Conservation (phyloP, 1,284 basidiomycete genomes). For the Microbotryum silenes-acaulis region DNA sequence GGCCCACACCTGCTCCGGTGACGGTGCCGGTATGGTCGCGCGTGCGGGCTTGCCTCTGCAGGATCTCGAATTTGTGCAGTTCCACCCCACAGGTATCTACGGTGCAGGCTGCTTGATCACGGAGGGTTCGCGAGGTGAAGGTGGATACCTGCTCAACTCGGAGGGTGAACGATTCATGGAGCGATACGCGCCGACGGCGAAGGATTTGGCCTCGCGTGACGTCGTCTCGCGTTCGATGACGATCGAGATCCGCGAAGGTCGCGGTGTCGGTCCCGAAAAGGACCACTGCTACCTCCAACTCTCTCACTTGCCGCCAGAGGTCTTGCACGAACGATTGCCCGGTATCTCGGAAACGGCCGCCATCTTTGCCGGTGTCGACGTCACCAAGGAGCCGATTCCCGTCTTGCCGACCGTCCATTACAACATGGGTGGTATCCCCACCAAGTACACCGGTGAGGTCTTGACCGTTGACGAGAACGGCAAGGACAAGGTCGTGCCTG, state of each 20-base stretch:
- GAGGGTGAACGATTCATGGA: constrained; percentile 99
- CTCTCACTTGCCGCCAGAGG: constrained; percentile 90
- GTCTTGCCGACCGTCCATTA: constrained; percentile 71
- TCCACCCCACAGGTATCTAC: constrained; percentile 99
- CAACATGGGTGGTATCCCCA: constrained; percentile 98
- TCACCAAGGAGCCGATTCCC: constrained; percentile 98
- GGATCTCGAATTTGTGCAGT: constrained; percentile 98
- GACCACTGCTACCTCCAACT: constrained; percentile 97
- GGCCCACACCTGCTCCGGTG: constrained; percentile 97
- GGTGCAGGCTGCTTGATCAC: constrained; percentile 99
- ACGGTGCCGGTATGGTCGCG: constrained; percentile 97
- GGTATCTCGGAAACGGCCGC: constrained; percentile 99
- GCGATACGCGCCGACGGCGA: constrained; percentile 97
- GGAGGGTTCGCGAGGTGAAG: constrained; percentile 97
- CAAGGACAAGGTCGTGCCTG: constrained; percentile 90
- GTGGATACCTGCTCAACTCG: constrained; percentile 96
- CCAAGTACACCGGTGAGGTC: constrained; percentile 96
- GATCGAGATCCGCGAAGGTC: constrained; percentile 95
- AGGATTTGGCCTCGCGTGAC: constrained; percentile 98
- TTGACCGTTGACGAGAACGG: constrained; percentile 75
- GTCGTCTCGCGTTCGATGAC: constrained; percentile 99
- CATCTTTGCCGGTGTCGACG: constrained; percentile 98
- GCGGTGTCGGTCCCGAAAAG: constrained; percentile 97
- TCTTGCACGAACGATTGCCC: constrained; percentile 93
- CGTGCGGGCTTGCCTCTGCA: constrained; percentile 94